Conservation (phyloP, 2,329 filamentous ascomycete species). For the Rutstroemia sp. region DNA sequence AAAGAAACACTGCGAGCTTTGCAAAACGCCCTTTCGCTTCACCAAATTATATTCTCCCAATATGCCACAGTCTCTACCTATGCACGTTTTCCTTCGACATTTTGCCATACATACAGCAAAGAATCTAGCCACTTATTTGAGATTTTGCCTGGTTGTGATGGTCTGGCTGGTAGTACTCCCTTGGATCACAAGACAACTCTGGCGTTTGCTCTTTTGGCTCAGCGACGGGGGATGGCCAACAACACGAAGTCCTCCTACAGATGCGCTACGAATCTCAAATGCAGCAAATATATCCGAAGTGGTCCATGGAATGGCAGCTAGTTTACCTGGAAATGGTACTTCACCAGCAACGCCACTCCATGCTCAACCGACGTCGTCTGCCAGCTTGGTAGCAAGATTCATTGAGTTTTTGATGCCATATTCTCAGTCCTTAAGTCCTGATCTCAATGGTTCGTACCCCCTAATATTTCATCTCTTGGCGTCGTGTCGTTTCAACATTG, state of each 20-base stretch:
- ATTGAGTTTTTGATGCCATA: constrained; percentile 23
- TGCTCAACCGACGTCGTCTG: constrained; percentile 31
- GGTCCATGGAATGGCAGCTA: constrained; percentile 18
- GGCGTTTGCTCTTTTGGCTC: constrained; percentile 87
- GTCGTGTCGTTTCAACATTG: constrained; percentile 18
- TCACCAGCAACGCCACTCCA: constrained; percentile 25
- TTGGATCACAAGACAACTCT: constrained; percentile 83
- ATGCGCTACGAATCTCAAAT: constrained; percentile 10
- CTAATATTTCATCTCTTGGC: constrained; percentile 22
- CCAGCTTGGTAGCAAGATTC: constrained; percentile 31
- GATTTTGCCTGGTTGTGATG: constrained; percentile 68
- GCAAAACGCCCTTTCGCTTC: constrained; percentile 97
- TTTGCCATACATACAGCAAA: constrained; percentile 64
- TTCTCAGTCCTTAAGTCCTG: constrained; percentile 18
- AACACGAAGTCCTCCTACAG: neutral
- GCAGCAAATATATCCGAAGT: constrained; percentile 15
- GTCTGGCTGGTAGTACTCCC: constrained; percentile 89
- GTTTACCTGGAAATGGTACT: constrained; percentile 23
- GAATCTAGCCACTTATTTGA: constrained; percentile 69
- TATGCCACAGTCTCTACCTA: constrained; percentile 81
- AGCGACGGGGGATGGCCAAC: constrained; percentile 29
- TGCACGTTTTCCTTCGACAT: constrained; percentile 73
- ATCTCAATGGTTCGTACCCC: constrained; percentile 23
- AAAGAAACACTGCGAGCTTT: constrained; percentile 99
- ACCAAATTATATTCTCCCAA: constrained; percentile 93